Evolutionary conservation across 2,329 filamentous ascomycete genomes (phyloP).

Genomic region (Fusarium graminum): DNA sequence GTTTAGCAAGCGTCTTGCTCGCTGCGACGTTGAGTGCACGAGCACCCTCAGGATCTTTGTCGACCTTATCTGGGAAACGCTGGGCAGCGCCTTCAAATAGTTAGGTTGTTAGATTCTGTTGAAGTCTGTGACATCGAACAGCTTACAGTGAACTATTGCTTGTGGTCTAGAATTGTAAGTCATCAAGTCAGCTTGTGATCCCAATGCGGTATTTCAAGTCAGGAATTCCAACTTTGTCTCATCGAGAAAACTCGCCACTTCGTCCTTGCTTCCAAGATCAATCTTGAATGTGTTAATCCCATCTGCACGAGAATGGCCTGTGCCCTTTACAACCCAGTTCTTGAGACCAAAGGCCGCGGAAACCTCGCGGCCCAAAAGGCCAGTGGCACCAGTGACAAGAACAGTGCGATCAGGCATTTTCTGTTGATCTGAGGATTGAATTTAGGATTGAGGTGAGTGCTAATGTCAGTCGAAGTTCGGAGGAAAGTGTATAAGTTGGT

Average conservation of each 20-base stretch:
- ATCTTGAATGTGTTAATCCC: slow-evolving; percentile 75
- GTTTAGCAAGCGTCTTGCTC: slow-evolving; percentile 73
- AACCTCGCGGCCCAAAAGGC: slow-evolving; percentile 85
- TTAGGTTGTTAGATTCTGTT: slow-evolving; percentile 34
- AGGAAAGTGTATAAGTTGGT: background rate
- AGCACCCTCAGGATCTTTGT: slow-evolving; percentile 81
- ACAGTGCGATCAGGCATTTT: slow-evolving; percentile 61
- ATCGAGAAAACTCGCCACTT: slow-evolving; percentile 65
- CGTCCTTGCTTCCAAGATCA: slow-evolving; percentile 61
- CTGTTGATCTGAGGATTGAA: background rate
- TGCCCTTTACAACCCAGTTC: slow-evolving; percentile 77
- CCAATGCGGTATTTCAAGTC: background rate
- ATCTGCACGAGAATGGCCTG: slow-evolving; percentile 79
- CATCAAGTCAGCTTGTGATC: slow-evolving; percentile 17
- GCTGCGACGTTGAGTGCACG: slow-evolving; percentile 80
- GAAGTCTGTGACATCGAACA: background rate
- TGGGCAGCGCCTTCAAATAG: slow-evolving; percentile 79
- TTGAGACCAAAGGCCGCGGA: slow-evolving; percentile 73
- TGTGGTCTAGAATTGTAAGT: slow-evolving; percentile 67
- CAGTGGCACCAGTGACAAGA: slow-evolving; percentile 86
- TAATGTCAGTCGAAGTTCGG: background rate
- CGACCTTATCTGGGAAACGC: slow-evolving; percentile 87
- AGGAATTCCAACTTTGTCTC: slow-evolving; percentile 62
- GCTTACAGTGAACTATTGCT: slow-evolving; percentile 84
- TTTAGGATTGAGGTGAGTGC: background rate